Evolutionary conservation across 257 asterid species (phyloP).

Genomic region (Solanum megistacrolobum): DNA sequence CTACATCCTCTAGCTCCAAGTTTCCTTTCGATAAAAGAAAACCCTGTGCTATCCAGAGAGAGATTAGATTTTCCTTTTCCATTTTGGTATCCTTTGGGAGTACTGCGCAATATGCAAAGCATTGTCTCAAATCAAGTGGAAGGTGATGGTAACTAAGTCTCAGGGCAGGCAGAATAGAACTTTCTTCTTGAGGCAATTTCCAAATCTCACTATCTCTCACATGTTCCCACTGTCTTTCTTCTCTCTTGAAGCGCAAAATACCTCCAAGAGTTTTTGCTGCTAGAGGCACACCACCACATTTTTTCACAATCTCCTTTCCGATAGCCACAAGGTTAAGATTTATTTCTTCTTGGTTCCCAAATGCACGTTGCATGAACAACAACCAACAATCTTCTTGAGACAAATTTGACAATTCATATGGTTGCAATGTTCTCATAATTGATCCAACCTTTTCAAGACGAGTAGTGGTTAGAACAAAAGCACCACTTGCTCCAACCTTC

Average conservation of each 20-base stretch:
- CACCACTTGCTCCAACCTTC: conserved; percentile 11
- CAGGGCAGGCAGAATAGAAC: conserved; percentile 9
- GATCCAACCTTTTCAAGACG: conserved; percentile 7
- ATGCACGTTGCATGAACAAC: conserved; percentile 11
- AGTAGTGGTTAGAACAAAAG: conserved; percentile 13
- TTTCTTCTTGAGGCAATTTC: conserved; percentile 11
- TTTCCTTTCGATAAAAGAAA: not conserved
- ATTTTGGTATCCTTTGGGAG: conserved; percentile 8
- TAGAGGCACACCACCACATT: conserved; percentile 16
- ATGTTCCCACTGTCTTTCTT: conserved; percentile 13
- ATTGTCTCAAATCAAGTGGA: conserved; percentile 9
- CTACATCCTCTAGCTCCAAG: conserved; percentile 4
- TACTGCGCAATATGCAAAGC: conserved; percentile 22
- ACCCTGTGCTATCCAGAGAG: conserved; percentile 18
- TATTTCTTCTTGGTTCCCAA: not conserved
- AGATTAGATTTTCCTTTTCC: not conserved
- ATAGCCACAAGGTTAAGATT: not conserved
- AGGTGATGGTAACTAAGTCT: conserved; percentile 25
- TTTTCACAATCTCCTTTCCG: conserved; percentile 19
- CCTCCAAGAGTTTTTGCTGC: conserved; percentile 24
- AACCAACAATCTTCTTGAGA: conserved; percentile 15
- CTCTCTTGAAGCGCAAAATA: conserved; percentile 10
- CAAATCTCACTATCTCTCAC: conserved; percentile 15
- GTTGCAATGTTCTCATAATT: conserved; percentile 11
- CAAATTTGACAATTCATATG: not conserved